These are phyloP conservation scores for Quercus bicolor DNA, from an alignment of 306 rosid species.

Conservation along the genomic window DNA sequence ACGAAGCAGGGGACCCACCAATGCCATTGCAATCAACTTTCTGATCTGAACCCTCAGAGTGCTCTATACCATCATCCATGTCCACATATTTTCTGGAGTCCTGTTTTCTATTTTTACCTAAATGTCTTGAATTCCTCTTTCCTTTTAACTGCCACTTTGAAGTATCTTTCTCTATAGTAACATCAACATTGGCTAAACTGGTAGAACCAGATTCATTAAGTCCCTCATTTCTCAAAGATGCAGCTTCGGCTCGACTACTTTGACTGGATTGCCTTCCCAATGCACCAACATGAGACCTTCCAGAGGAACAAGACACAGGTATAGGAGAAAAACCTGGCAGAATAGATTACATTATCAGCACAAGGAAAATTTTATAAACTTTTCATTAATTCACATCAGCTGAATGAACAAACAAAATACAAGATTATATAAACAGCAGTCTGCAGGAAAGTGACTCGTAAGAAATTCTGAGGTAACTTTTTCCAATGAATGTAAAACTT, in stretches of 20 bases:
- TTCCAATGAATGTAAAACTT: not conserved
- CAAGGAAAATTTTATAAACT: conserved; percentile 9
- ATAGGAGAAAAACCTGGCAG: conserved; percentile 47
- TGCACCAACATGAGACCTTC: conserved; percentile 38
- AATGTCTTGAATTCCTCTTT: conserved; percentile 83
- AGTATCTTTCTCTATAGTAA: conserved; percentile 55
- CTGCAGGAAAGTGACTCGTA: not conserved
- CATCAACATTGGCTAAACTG: conserved; percentile 44
- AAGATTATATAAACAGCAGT: not conserved
- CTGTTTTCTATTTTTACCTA: conserved; percentile 51
- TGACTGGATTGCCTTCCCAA: conserved; percentile 48
- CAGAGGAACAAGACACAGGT: conserved; percentile 46
- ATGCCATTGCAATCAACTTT: conserved; percentile 45
- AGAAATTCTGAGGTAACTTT: not conserved
- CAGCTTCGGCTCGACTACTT: conserved; percentile 43
- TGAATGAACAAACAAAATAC: not conserved
- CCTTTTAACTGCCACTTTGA: conserved; percentile 96
- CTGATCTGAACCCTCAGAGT: conserved; percentile 37
- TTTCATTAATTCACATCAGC: not conserved
- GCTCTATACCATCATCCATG: conserved; percentile 49
- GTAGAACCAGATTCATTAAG: conserved; percentile 54
- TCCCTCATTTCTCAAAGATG: conserved; percentile 39
- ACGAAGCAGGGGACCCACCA: conserved; percentile 29
- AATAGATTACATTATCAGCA: conserved; percentile 25
- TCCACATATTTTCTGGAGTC: conserved; percentile 45